Conservation (phyloP, 2,329 filamentous ascomycete species). For the Alternaria sp. region DNA sequence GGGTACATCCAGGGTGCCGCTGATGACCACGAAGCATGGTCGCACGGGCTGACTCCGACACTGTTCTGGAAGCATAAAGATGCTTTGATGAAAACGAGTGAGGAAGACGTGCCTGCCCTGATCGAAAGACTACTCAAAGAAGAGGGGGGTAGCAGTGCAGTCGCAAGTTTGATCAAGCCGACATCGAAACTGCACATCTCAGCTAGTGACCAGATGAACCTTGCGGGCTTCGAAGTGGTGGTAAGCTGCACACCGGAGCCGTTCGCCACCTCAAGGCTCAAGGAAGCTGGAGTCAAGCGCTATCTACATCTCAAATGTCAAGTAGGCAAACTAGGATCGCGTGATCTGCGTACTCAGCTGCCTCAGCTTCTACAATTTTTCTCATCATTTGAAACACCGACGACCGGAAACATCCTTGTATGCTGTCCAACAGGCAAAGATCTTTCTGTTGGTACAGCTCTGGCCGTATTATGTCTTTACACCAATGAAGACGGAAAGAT, state of each 20-base stretch:
- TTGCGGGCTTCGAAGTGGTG: constrained; percentile 51
- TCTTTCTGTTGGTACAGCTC: constrained; percentile 77
- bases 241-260: constrained; percentile 57
- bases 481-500: constrained; percentile 69
- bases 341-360: constrained; percentile 79
- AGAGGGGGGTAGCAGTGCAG: constrained; percentile 18
- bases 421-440: constrained; percentile 83
- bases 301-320: constrained; percentile 71
- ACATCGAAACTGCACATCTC: constrained; percentile 54
- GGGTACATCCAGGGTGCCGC: constrained; percentile 94
- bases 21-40: constrained; percentile 96
- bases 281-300: constrained; percentile 47
- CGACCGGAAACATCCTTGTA: constrained; percentile 52
- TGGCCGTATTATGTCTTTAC: constrained; percentile 79
- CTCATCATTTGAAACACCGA: constrained; percentile 4
- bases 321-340: constrained; percentile 79
- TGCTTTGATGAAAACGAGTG: constrained; percentile 68
- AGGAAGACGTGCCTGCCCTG: constrained; percentile 68
- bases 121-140: constrained; percentile 57
- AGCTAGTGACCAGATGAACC: constrained; percentile 48
- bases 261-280: constrained; percentile 29
- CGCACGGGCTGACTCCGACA: constrained; percentile 76
- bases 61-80: constrained; percentile 80
- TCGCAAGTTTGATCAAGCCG: constrained; percentile 54
- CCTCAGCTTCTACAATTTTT: constrained; percentile 68